These are phyloP conservation scores for Pyricularia pennisetigena DNA, from an alignment of 2,329 filamentous ascomycete genomes.

Conservation along the genomic window DNA sequence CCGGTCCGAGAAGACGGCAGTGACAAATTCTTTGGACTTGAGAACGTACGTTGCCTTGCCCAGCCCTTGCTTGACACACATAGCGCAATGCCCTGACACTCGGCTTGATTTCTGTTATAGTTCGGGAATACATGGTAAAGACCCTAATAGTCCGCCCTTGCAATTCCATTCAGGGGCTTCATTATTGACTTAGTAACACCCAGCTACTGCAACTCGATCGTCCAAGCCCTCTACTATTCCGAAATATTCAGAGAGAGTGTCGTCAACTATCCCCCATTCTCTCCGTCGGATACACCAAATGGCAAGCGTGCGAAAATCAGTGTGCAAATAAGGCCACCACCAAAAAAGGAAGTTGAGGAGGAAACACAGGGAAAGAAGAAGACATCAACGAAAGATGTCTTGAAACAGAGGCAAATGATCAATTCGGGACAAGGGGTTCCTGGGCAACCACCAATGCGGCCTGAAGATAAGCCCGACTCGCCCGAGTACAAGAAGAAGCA, in stretches of 20 bases:
- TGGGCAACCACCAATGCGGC: slow-evolving; percentile 48
- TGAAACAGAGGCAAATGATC: slow-evolving; percentile 45
- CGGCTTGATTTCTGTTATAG: slow-evolving; percentile 32
- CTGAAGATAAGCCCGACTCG: slow-evolving; percentile 88
- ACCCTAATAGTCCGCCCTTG: slow-evolving; percentile 4
- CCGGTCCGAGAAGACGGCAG: slow-evolving; percentile 78
- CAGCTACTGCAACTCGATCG: slow-evolving; percentile 97
- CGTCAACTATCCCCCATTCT: slow-evolving; percentile 74
- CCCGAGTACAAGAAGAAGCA: slow-evolving; percentile 98
- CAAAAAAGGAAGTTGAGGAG: slow-evolving; percentile 38
- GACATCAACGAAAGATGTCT: slow-evolving; percentile 43
- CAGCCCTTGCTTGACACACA: slow-evolving; percentile 8
- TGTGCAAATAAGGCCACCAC: slow-evolving; percentile 48
- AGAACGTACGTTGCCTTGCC: slow-evolving; percentile 63
- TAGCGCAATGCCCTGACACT: slow-evolving; percentile 3
- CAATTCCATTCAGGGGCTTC: neutral
- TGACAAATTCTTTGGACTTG: slow-evolving; percentile 96
- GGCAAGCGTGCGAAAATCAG: slow-evolving; percentile 45
- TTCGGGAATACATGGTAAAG: slow-evolving; percentile 94
- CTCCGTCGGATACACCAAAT: slow-evolving; percentile 60
- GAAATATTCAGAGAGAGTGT: slow-evolving; percentile 89
- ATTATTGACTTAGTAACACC: neutral
- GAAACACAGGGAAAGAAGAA: slow-evolving; percentile 34
- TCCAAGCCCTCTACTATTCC: slow-evolving; percentile 95
- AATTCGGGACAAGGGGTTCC: slow-evolving; percentile 40